phyloP scores from a whole-genome alignment of 306 rosid species.

The Crataegus laevigata region DNA sequence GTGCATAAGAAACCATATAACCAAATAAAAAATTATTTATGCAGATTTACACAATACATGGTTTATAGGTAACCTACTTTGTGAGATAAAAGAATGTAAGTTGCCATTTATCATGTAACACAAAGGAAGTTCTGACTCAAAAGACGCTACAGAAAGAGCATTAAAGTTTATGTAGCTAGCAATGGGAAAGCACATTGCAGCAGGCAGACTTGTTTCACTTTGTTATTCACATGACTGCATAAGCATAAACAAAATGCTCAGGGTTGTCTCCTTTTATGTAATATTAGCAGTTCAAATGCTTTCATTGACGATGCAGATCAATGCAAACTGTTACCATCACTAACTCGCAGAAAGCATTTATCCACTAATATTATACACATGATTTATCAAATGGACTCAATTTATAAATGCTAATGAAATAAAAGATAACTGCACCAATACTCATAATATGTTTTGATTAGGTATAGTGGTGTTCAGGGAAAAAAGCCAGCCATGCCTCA shows the following conservation, averaged over 20 bases:
- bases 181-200: not conserved
- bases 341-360: not conserved
- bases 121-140: not conserved
- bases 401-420: not conserved
- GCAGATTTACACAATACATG: slow-evolving; percentile 2
- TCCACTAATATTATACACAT: not conserved
- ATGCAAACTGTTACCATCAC: not conserved
- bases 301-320: not conserved
- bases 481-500: not conserved
- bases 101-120: not conserved
- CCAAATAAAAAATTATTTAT: slow-evolving; percentile 17
- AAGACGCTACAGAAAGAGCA: not conserved
- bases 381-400: not conserved
- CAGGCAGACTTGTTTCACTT: not conserved
- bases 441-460: not conserved
- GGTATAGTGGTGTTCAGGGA: not conserved
- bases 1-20: slow-evolving; percentile 37
- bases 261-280: not conserved
- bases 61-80: not conserved
- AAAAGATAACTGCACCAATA: not conserved
- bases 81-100: not conserved
- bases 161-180: not conserved
- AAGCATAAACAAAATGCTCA: not conserved
- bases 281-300: not conserved
- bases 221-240: not conserved